Conservation (phyloP, 2,329 filamentous ascomycete genomes). For the Neodidymelliopsis sp. region DNA sequence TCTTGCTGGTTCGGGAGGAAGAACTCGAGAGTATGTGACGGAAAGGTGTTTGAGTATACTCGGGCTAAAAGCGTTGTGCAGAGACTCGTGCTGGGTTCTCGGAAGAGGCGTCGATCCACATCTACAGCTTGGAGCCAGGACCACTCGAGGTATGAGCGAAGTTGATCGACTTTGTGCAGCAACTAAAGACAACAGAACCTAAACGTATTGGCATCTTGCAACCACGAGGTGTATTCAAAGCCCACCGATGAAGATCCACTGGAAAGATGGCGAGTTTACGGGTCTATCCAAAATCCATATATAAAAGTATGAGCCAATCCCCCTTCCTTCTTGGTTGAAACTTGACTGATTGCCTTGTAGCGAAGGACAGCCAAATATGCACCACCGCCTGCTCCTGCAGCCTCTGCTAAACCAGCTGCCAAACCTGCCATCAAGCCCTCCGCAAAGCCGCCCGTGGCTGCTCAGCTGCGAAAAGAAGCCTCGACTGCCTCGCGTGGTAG, state of each 20-base stretch:
- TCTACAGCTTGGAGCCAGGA: slow-evolving; percentile 83
- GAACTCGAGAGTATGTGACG: slow-evolving; percentile 67
- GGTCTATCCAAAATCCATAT: slow-evolving; percentile 76
- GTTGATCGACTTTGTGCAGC: slow-evolving; percentile 44
- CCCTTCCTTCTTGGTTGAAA: background rate
- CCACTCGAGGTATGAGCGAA: slow-evolving; percentile 65
- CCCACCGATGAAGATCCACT: slow-evolving; percentile 66
- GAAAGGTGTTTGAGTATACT: background rate
- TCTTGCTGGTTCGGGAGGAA: slow-evolving; percentile 76
- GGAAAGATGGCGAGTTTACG: slow-evolving; percentile 68
- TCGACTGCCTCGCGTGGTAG: slow-evolving; percentile 28
- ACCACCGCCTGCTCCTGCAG: slow-evolving; percentile 44
- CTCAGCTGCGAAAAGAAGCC: slow-evolving; percentile 30
- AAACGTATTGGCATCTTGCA: slow-evolving; percentile 73
- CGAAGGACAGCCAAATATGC: slow-evolving; percentile 52
- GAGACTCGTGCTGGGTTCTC: slow-evolving; percentile 73
- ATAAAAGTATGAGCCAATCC: slow-evolving; percentile 58
- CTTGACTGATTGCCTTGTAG: slow-evolving; percentile 42
- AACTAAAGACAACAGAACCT: slow-evolving; percentile 61
- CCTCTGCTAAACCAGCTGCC: slow-evolving; percentile 20
- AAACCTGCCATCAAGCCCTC: slow-evolving; percentile 27
- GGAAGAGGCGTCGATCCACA: slow-evolving; percentile 78
- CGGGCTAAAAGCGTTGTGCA: slow-evolving; percentile 48
- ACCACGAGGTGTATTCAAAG: slow-evolving; percentile 66
- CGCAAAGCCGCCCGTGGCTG: slow-evolving; percentile 27